These are phyloP conservation scores for Colletotrichum sp. DNA, from an alignment of 2,329 filamentous ascomycete genomes.

Conservation along the genomic window DNA sequence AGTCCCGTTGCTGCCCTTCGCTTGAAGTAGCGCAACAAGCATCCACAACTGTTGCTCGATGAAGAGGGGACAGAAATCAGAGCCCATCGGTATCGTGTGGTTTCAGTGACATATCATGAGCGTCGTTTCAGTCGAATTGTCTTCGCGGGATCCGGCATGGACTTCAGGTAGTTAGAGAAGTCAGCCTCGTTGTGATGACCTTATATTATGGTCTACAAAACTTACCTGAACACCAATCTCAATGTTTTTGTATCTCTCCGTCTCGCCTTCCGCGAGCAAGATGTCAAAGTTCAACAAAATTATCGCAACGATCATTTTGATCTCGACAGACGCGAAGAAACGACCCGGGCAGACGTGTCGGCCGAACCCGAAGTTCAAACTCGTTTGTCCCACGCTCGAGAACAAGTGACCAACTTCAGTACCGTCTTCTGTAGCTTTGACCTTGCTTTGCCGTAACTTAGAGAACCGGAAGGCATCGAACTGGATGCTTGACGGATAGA, in stretches of 20 bases:
- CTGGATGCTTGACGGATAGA: conserved; percentile 36
- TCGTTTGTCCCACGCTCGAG: conserved; percentile 38
- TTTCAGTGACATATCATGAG: not conserved
- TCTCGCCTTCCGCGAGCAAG: conserved; percentile 30
- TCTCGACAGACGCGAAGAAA: conserved; percentile 50
- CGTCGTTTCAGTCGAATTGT: not conserved
- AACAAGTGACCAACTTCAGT: conserved; percentile 38
- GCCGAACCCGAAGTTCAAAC: conserved; percentile 42
- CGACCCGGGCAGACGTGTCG: conserved; percentile 46
- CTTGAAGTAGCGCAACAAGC: not conserved
- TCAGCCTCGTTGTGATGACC: too few species aligned
- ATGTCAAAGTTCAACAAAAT: conserved; percentile 46
- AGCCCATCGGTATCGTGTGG: not conserved
- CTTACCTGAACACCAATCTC: conserved; percentile 2
- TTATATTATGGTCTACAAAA: not conserved
- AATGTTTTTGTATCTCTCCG: conserved; percentile 1
- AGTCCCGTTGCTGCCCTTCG: not conserved
- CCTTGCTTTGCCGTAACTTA: not conserved
- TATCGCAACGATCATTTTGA: conserved; percentile 48
- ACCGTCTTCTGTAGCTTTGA: not conserved
- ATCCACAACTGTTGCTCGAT: not conserved
- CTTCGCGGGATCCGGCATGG: not conserved
- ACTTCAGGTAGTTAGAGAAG: not conserved
- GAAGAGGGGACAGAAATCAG: not conserved
- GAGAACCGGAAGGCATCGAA: conserved; percentile 12